phyloP scores from a whole-genome alignment of 495 filamentous ascomycete genomes.

The Acidomyces sp. region DNA sequence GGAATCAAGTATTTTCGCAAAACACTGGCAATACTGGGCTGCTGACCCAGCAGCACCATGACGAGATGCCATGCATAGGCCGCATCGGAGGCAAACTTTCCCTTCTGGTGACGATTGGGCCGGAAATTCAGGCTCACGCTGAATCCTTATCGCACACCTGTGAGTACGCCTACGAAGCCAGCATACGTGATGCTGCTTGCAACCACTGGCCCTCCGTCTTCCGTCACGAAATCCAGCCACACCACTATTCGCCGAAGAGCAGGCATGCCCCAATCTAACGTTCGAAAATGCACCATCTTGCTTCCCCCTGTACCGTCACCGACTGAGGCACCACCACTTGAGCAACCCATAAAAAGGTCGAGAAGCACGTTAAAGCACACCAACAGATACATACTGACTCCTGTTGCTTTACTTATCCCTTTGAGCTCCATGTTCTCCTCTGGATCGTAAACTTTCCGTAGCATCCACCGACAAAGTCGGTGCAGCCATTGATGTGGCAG shows the following conservation, averaged over 20 bases:
- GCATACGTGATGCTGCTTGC: slow-evolving; percentile 49
- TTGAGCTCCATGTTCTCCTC: slow-evolving; percentile 51
- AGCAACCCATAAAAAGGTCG: slow-evolving; percentile 54
- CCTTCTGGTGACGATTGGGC: slow-evolving; percentile 38
- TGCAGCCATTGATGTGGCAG: slow-evolving; percentile 22
- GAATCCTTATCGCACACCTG: slow-evolving; percentile 30
- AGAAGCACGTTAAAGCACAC: slow-evolving; percentile 50
- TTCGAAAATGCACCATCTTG: slow-evolving; percentile 50
- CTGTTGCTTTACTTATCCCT: slow-evolving; percentile 41
- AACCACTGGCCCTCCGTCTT: slow-evolving; percentile 30
- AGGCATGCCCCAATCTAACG: slow-evolving; percentile 58
- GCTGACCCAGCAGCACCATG: slow-evolving; percentile 43
- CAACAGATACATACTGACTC: slow-evolving; percentile 45
- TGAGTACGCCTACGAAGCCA: slow-evolving; percentile 9
- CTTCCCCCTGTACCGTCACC: slow-evolving; percentile 18
- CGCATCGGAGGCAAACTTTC: slow-evolving; percentile 25
- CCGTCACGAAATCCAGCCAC: slow-evolving; percentile 42
- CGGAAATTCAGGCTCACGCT: slow-evolving; percentile 55
- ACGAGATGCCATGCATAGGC: slow-evolving; percentile 38
- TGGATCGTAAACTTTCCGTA: slow-evolving; percentile 37
- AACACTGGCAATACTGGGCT: slow-evolving; percentile 43
- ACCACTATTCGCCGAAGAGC: slow-evolving; percentile 42
- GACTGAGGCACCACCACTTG: slow-evolving; percentile 40
- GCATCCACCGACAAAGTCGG: slow-evolving; percentile 30
- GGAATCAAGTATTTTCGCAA: slow-evolving; percentile 36